A percentile compares a stretch with the other conserved stretches of the same genome.
phyloP scores from a whole-genome alignment of 2,329 filamentous ascomycete species.

The Colletotrichum agaves region DNA sequence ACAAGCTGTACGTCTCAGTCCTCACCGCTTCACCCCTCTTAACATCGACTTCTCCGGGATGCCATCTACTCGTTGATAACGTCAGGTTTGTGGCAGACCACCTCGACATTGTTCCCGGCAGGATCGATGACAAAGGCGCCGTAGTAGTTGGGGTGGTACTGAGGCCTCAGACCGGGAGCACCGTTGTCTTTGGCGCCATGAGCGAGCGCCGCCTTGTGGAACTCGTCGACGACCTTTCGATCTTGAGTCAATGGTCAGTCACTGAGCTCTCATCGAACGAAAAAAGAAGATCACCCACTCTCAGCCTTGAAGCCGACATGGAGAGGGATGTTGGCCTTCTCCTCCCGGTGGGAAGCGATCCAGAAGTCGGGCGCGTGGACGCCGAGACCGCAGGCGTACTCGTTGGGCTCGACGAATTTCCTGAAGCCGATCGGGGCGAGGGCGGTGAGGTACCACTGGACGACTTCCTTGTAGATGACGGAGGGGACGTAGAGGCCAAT shows the following conservation, averaged over 20 bases:
- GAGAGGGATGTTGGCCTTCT: constrained; percentile 37
- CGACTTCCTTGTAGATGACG: constrained; percentile 42
- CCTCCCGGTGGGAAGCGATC: constrained; percentile 37
- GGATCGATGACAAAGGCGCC: constrained; percentile 62
- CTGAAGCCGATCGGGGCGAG: constrained; percentile 51
- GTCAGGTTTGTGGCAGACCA: constrained; percentile 45
- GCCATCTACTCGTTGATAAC: constrained; percentile 2
- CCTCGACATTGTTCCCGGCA: constrained; percentile 64
- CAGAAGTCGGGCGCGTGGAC: constrained; percentile 46
- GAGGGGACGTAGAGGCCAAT: constrained; percentile 45
- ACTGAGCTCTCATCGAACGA: not conserved
- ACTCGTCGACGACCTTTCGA: constrained; percentile 54
- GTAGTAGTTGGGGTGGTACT: constrained; percentile 61
- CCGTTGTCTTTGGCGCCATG: constrained; percentile 61
- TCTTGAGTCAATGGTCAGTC: constrained; percentile 42
- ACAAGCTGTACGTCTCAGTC: no score
- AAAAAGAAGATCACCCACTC: constrained; percentile 38
- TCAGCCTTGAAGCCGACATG: constrained; percentile 48
- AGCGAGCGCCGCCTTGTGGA: constrained; percentile 53
- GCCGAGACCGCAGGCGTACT: constrained; percentile 47
- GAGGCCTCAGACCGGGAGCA: constrained; percentile 54
- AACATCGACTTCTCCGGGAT: no score
- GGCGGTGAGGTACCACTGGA: constrained; percentile 49
- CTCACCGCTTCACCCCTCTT: no score
- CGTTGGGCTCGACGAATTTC: constrained; percentile 42